Base-by-base conservation (phyloP, 495 filamentous ascomycete genomes). In the Podospora bellae-mahoneyi region DNA sequence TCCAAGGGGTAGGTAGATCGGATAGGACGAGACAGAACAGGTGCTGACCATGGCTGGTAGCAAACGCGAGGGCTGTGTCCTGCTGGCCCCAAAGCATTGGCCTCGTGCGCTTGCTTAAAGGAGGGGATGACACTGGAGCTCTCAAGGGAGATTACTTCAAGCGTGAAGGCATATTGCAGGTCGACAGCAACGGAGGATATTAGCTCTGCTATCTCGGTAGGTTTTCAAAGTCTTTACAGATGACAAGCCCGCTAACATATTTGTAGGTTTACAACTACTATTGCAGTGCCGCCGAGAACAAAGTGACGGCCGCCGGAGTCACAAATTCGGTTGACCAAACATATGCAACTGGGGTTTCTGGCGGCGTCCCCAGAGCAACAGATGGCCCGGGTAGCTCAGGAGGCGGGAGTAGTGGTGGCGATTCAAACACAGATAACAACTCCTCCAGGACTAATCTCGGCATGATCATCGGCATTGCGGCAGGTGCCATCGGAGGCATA, bases 101-200 rank as follows among this genome's bases (percentile, higher is more conserved):
- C 81, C 2, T 83, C 80, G 15, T 86, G 84, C 66, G 80, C 74
- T 53, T 86, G 84, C 65, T 62, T 83, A 32, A 83, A 85, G 60
- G 78, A 78, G 16, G 76, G 75, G 28, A 81, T 84, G 77, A 72
- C 79, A 20, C 65, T 57, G 18, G 67, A 70, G 10, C 63, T 84
- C 9, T 69, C 74, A 44, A 81, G 74, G 68, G 59, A 5, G 2
- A 74, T 86, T 27, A 78, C 74, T 16, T 79, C 77, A 2, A 68
- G 69, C 13, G 81, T 81, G 60, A 82, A 79, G 63, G 76, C 72
- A 30, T 69, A 64, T 13, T 86, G 84, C 71, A 74, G 68, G 19
- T 78, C 79, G 19, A 83, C 79, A 18, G 81, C 80, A 3, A 76
- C 68, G 4, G 82, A 80, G 57, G 81, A 84, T 61, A 74, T 86